Conservation (phyloP, 352 stramenopile species). For the Globisporangium perplexum region DNA sequence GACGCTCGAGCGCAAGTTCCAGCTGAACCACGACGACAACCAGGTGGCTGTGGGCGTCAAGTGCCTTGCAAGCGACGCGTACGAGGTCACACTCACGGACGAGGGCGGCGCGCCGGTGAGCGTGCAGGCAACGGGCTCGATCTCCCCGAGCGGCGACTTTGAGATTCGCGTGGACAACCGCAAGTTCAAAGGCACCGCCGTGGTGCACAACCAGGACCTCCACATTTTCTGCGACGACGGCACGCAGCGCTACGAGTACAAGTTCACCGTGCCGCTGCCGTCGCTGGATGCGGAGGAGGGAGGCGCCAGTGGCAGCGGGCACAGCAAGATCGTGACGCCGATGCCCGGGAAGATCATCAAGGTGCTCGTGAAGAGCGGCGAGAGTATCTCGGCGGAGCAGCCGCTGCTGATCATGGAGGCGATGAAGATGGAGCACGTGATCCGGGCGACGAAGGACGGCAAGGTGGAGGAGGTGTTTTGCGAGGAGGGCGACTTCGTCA, state of each 20-base stretch:
- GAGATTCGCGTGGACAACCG: constrained; percentile 60
- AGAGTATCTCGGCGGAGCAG: constrained; percentile 85
- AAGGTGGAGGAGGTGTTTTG: constrained; percentile 69
- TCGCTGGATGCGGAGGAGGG: constrained; percentile 30
- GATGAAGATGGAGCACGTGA: constrained; percentile 97
- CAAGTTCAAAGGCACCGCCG: constrained; percentile 56
- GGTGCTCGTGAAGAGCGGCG: constrained; percentile 84
- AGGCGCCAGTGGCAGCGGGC: constrained; percentile 19
- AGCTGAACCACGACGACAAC: constrained; percentile 37
- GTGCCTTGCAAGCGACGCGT: constrained; percentile 31
- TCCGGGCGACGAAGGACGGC: constrained; percentile 66
- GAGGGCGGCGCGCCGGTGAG: constrained; percentile 14
- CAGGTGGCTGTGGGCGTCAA: constrained; percentile 36
- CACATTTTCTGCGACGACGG: constrained; percentile 79
- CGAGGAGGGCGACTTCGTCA: constrained; percentile 70
- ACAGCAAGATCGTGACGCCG: constrained; percentile 77
- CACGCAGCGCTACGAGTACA: constrained; percentile 72
- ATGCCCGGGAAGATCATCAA: constrained; percentile 96
- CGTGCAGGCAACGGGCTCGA: constrained; percentile 23
- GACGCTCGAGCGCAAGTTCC: constrained; percentile 41
- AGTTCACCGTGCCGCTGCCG: constrained; percentile 68
- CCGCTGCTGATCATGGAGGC: constrained; percentile 94
- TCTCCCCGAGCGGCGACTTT: constrained; percentile 49
- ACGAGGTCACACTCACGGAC: constrained; percentile 30
- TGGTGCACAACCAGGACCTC: constrained; percentile 60